Evolutionary conservation across 192 early-diverging fungal genomes (phyloP).

Genomic region (Rhizoclosmatium globosum): DNA sequence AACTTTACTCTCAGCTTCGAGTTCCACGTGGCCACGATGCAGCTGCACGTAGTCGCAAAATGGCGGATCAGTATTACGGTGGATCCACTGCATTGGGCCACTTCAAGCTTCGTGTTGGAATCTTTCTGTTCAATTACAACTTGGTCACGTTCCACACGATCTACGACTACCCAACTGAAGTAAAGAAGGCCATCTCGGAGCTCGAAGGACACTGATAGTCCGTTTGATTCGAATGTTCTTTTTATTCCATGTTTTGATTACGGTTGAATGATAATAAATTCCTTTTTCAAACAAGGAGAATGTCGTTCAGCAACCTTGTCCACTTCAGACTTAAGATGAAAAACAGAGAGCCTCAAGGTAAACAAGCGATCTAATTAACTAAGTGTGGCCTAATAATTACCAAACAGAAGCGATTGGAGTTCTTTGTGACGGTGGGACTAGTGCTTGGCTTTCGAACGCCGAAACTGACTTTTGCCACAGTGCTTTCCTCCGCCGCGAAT

Average conservation of each 20-base stretch:
- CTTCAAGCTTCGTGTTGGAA: not conserved
- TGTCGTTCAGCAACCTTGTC: not conserved
- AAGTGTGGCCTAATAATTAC: too few relatives aligned
- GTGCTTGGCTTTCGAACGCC: too few relatives aligned
- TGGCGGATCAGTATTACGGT: conserved; percentile 28
- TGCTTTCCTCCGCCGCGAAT: too few relatives aligned
- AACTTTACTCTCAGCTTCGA: too few relatives aligned
- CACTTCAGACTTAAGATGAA: not conserved
- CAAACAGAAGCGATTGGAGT: too few relatives aligned
- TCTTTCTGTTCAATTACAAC: conserved; percentile 14
- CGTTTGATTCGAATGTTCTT: not conserved
- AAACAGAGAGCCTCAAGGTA: not conserved
- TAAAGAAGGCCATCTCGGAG: not conserved
- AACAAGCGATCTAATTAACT: not conserved
- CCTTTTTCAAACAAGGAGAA: not conserved
- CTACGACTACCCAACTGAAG: conserved; percentile 1
- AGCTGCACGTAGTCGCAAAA: not conserved
- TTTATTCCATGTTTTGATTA: not conserved
- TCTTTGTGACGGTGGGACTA: too few relatives aligned
- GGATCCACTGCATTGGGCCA: not conserved
- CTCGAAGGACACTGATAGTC: not conserved
- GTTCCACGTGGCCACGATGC: too few relatives aligned
- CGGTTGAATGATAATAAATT: not conserved
- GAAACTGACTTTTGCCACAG: too few relatives aligned
- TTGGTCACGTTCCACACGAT: not conserved